Conservation (phyloP, 257 asterid species). For the Solanum verrucosum region DNA sequence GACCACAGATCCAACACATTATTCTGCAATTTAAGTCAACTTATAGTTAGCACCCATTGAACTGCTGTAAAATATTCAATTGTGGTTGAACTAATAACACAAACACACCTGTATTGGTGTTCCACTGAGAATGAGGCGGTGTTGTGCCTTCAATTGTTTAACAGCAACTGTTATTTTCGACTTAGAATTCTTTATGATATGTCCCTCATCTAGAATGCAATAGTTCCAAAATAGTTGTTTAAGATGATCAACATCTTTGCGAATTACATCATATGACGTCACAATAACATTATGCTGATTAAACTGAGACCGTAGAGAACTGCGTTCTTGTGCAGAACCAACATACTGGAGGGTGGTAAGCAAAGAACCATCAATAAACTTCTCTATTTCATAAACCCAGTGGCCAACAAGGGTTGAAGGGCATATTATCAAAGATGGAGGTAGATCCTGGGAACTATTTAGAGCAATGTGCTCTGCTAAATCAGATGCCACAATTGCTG, state of each 20-base stretch:
- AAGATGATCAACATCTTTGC: conserved; percentile 86
- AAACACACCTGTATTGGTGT: conserved; percentile 91
- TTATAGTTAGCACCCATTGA: conserved; percentile 16
- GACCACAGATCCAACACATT: conserved; percentile 99
- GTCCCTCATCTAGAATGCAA: conserved; percentile 97
- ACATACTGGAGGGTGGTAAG: conserved; percentile 84
- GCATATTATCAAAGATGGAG: conserved; percentile 86
- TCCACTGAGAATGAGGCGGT: conserved; percentile 96
- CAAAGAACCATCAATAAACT: conserved; percentile 87
- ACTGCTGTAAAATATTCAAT: conserved; percentile 2
- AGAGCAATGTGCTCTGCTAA: conserved; percentile 76
- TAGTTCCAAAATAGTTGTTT: conserved; percentile 75
- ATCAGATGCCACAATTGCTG: conserved; percentile 91
- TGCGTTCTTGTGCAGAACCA: conserved; percentile 93
- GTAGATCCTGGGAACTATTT: conserved; percentile 36
- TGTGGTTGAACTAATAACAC: conserved; percentile 7
- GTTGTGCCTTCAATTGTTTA: conserved; percentile 88
- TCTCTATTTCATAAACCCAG: conserved; percentile 98
- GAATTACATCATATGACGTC: conserved; percentile 89
- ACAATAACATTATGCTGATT: conserved; percentile 69
- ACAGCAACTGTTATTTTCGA: conserved; percentile 92
- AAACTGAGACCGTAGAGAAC: conserved; percentile 56
- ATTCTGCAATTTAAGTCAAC: conserved; percentile 58
- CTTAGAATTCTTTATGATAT: conserved; percentile 82
- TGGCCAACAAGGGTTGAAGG: conserved; percentile 99